These are phyloP conservation scores for Termitomyces sp. DNA, from an alignment of 768 basidiomycete genomes.

Conservation along the genomic window DNA sequence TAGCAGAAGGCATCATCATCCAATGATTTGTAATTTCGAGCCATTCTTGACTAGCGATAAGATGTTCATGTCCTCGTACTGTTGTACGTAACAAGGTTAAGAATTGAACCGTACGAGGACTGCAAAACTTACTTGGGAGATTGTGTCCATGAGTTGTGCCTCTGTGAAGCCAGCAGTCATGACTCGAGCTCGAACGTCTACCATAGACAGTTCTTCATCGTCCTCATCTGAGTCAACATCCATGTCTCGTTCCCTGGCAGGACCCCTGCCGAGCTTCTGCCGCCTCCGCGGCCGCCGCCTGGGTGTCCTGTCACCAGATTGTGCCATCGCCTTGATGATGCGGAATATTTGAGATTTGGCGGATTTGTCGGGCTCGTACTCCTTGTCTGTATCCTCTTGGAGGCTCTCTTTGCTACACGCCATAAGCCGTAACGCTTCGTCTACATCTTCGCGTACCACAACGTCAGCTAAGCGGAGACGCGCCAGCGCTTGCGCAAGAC, in stretches of 20 bases:
- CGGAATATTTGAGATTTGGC: constrained; percentile 82
- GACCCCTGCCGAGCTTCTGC: constrained; percentile 59
- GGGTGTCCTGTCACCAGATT: constrained; percentile 21
- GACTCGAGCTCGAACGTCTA: constrained; percentile 84
- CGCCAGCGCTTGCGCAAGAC: constrained; percentile 91
- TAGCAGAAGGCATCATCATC: constrained; percentile 5
- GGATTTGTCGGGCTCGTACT: constrained; percentile 70
- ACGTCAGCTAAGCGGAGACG: constrained; percentile 79
- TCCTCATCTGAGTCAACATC: constrained; percentile 69
- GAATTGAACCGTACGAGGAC: constrained; percentile 1
- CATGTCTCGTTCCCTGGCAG: constrained; percentile 66
- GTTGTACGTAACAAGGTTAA: constrained; percentile 8
- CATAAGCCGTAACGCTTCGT: constrained; percentile 96
- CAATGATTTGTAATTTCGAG: constrained; percentile 71
- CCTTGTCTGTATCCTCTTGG: constrained; percentile 71
- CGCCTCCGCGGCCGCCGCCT: constrained; percentile 31
- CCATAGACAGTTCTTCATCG: constrained; percentile 69
- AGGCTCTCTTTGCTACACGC: constrained; percentile 93
- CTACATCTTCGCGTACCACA: constrained; percentile 85
- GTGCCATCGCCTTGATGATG: constrained; percentile 84
- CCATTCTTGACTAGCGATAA: constrained; percentile 81
- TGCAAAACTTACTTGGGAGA: constrained; percentile 56
- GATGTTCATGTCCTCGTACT: constrained; percentile 88
- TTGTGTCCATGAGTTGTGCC: constrained; percentile 81
- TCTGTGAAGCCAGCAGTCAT: constrained; percentile 89